A percentile compares a stretch with the other conserved stretches of the same genome.
These are phyloP conservation scores for Trypanosoma rangeli DNA, from an alignment of 208 protist genomes.

Conservation along the genomic window DNA sequence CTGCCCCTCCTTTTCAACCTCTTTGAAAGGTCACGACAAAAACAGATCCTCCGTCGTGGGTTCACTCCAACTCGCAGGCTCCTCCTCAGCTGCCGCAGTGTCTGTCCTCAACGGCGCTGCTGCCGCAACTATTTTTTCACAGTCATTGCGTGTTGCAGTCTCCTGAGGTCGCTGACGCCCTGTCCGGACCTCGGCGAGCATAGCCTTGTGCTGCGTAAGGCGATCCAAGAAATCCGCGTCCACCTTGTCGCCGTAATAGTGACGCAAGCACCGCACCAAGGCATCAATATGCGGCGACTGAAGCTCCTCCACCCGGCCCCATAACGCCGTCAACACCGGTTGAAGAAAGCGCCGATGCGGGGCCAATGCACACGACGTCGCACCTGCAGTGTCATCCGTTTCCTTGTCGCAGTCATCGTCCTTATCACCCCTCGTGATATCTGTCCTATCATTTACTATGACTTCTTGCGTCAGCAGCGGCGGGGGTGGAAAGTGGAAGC, in stretches of 20 bases:
- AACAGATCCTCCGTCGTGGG: slow-evolving; percentile 24
- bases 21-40: neutral
- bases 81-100: neutral
- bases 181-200: slow-evolving; percentile 17
- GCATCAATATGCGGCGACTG: slow-evolving; percentile 43
- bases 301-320: slow-evolving; percentile 71
- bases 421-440: neutral
- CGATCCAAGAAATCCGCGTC: slow-evolving; percentile 75
- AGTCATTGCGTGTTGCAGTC: neutral
- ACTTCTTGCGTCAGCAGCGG: neutral
- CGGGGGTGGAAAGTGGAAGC: slow-evolving; percentile 34
- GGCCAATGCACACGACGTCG: neutral
- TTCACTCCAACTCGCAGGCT: neutral
- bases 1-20: neutral
- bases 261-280: slow-evolving; percentile 54
- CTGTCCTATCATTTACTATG: too few relatives aligned
- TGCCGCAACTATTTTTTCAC: neutral
- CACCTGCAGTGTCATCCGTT: neutral
- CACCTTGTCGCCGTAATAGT: slow-evolving; percentile 55
- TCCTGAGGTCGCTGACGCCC: neutral
- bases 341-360: slow-evolving; percentile 32
- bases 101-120: neutral
- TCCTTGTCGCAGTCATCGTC: neutral
- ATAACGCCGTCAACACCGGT: slow-evolving; percentile 62
- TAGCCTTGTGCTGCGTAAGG: slow-evolving; percentile 41